These are phyloP conservation scores for Pholiota microspora DNA, from an alignment of 768 basidiomycete genomes.

Conservation along the genomic window DNA sequence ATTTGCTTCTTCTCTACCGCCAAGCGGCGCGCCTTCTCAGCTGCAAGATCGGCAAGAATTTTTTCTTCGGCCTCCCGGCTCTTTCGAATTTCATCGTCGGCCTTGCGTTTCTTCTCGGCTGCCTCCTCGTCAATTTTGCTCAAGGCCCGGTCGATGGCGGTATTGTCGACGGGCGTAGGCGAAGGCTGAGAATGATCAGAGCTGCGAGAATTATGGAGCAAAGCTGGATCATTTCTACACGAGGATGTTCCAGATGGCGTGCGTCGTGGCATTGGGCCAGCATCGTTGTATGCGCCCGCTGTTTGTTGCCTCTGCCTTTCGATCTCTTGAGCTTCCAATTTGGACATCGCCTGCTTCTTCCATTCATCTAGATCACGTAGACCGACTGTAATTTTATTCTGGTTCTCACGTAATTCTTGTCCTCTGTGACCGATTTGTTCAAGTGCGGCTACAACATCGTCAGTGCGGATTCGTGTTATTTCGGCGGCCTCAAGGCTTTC, in stretches of 20 bases:
- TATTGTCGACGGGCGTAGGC: not conserved
- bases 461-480: conserved; percentile 19
- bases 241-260: not conserved
- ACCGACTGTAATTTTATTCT: conserved; percentile 5
- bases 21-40: conserved; percentile 15
- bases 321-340: too few species aligned
- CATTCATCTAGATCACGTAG: not conserved
- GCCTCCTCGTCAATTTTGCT: not conserved
- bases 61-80: conserved; percentile 10
- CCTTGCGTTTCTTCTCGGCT: conserved; percentile 8
- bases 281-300: too few species aligned
- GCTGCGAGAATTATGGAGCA: not conserved
- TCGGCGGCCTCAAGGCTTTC: conserved; percentile 24
- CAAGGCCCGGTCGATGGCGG: conserved; percentile 1
- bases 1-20: conserved; percentile 13
- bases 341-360: too few species aligned
- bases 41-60: conserved; percentile 6
- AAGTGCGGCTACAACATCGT: conserved; percentile 23
- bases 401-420: conserved; percentile 7
- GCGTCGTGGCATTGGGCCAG: not conserved
- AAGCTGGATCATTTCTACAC: not conserved
- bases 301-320: not conserved
- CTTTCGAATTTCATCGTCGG: conserved; percentile 14
- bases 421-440: conserved; percentile 10
- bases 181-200: not conserved